Base-by-base conservation (phyloP, 768 basidiomycete genomes). In the Boletus pseudo-olivaceus region DNA sequence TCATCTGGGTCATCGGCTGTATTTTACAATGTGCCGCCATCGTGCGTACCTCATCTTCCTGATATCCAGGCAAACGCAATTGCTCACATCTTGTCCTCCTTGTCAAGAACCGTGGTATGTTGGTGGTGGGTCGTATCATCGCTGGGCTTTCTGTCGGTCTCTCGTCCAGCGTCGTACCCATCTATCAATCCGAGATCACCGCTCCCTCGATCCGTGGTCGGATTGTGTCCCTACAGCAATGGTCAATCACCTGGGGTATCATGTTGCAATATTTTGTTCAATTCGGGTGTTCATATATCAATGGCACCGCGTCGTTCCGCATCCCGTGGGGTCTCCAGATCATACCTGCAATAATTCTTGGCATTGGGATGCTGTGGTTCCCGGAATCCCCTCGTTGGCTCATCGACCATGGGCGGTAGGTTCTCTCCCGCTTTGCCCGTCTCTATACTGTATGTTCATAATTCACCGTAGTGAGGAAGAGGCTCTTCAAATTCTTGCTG, bases 281-380 rank as follows among this genome's bases (percentile, higher is more conserved):
- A 60, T 87, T 88, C 55, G 87, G 86, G 9, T 86, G 83, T 66
- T 88, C 85, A 1, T 70, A 72, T 66, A 85, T 89, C 66, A 70
- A 83, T 19, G 84, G 87, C 32, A 75, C 67, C 12, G 85, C 86
- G 0, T 87, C 87, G 0, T 90, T 89, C 79, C 83, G 88, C 26
- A 85, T 90, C 59, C 88, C 88, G 10, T 88, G 87, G 87, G 85
- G 84, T 52, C 71, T 90, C 27, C 89, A 90, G 66, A 79, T 87
- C 75, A 88, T 92, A 49, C 88, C 88, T 23, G 90, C 85, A 7
- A 77, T 88, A 54, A 51, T 92, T 11, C 78, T 90, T 27, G 81
- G 80, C 45, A 23, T 80, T 8, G 86, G 88, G 42, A 89, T 91
- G 87, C 47, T 76, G 11, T 54, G 77, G 57, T 85, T 88, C 76